These are phyloP conservation scores for Testicularia cyperi DNA, from an alignment of 1,284 basidiomycete species.

Conservation along the genomic window DNA sequence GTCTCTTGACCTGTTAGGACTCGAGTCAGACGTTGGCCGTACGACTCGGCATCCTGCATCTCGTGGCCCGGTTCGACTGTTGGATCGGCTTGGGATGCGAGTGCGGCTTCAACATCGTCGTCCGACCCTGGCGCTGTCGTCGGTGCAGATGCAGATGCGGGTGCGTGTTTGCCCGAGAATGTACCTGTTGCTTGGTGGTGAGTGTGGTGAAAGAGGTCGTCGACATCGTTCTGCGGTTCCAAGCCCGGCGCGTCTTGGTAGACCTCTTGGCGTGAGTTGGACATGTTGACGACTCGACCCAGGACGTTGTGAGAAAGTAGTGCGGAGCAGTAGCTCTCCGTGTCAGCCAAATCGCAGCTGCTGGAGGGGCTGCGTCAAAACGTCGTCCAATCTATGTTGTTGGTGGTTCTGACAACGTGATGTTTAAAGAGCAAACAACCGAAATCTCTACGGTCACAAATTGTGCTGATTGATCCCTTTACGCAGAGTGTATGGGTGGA, in stretches of 20 bases:
- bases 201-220: slow-evolving; percentile 6
- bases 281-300: too few species aligned
- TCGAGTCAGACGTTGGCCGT: slow-evolving; percentile 18
- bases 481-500: too few species aligned
- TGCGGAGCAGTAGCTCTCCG: too few species aligned
- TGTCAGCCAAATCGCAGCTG: too few species aligned
- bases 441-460: too few species aligned
- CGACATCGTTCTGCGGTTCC: slow-evolving; percentile 20
- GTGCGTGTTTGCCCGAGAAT: not conserved
- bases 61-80: not conserved
- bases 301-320: too few species aligned
- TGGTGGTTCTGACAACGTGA: too few species aligned
- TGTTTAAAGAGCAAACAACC: too few species aligned
- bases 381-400: too few species aligned
- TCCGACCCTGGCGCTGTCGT: slow-evolving; percentile 1
- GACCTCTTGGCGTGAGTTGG: slow-evolving; percentile 1
- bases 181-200: slow-evolving; percentile 2
- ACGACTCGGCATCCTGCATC: slow-evolving; percentile 14
- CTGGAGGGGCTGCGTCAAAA: too few species aligned
- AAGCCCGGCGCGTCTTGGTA: slow-evolving; percentile 34
- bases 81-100: not conserved
- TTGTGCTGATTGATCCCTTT: too few species aligned
- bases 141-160: not conserved
- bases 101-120: not conserved
- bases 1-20: slow-evolving; percentile 27